A percentile compares a stretch with the other conserved stretches of the same genome.
Evolutionary conservation across 2,329 filamentous ascomycete genomes (phyloP).

Genomic region (Aspergillus sp.): DNA sequence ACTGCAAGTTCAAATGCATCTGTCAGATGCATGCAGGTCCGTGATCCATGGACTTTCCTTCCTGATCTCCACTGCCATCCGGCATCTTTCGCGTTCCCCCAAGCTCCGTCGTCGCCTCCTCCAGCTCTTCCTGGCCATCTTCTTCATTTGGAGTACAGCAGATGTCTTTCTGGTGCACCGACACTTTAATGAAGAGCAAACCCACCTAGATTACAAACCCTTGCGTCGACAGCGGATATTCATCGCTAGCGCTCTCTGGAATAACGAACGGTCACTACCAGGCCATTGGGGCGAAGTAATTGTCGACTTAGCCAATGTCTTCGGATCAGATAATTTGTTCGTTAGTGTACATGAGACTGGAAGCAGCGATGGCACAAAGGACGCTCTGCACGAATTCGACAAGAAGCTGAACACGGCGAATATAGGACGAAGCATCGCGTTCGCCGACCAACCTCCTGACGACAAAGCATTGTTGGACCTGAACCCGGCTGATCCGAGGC

Average conservation of each 20-base stretch:
- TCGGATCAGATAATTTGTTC: constrained; percentile 66
- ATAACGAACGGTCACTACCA: constrained; percentile 60
- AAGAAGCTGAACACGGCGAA: constrained; percentile 51
- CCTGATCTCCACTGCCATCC: neutral
- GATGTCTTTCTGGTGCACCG: constrained; percentile 2
- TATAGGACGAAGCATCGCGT: constrained; percentile 55
- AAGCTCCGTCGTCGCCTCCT: constrained; percentile 3
- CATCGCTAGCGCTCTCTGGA: constrained; percentile 70
- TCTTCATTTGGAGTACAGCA: neutral
- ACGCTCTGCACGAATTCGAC: constrained; percentile 59
- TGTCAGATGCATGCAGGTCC: constrained; percentile 1
- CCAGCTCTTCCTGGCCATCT: neutral
- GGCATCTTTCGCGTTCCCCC: neutral
- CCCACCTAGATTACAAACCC: constrained; percentile 3
- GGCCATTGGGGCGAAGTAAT: constrained; percentile 64
- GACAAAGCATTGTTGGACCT: constrained; percentile 53
- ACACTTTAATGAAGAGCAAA: constrained; percentile 1
- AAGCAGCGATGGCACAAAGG: constrained; percentile 68
- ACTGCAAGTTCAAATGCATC: constrained; percentile 3
- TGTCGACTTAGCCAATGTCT: constrained; percentile 53
- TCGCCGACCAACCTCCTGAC: constrained; percentile 60
- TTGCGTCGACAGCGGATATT: constrained; percentile 49
- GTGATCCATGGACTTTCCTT: constrained; percentile 1
- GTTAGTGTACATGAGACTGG: constrained; percentile 69
- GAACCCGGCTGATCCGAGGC: constrained; percentile 51